Evolutionary conservation across 2,329 filamentous ascomycete genomes (phyloP), one percentile per base, ranked within the genome.

Genomic region (Paracorniculantispora psalliotae): DNA sequence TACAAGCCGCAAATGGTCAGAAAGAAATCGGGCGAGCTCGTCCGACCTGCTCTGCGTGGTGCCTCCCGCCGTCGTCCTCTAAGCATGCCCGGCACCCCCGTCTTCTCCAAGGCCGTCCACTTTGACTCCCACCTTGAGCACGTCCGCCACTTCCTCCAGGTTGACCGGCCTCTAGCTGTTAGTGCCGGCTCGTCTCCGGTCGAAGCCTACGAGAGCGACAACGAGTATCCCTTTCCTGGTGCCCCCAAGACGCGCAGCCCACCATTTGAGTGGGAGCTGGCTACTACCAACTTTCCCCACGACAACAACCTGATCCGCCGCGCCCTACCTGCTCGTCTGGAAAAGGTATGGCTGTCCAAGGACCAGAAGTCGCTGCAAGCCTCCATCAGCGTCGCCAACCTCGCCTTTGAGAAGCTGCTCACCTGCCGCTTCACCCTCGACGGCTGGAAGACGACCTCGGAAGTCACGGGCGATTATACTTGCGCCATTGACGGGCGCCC

Each of bases 361-460:
- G 93, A 97, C 72, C 92, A 96, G 68, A 93, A 93, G 75, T 90
- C 83, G 1, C 76, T 99, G 64, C 81, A 96, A 53, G 94, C 94
- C 13, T 89, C 86, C 19, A 83, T 96, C 55, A 89, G 86, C 8
- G 92, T 96, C 23, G 86, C 88, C 70, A 99, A 99, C 73, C 75
- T 97, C 46, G 85, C 92, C 0, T 99, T 96, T 75, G 84, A 92
- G 57, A 99, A 99, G 75, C 74, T 81, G 6, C 91, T 99, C 57
- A 86, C 89, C n/a, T 93, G 91, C 72, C 86, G 94, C 53, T 99
- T 99, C 73, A 99, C 94, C 0, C 82, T 97, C 49, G 94, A 99
- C 73, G 94, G 96, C 76, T 99, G 94, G 94, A 96, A 96, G 81
- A 99, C 94, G 0, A 96, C 92, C 0, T 99, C 94, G 0, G 94